Evolutionary conservation across 805 yeast genomes (phyloP).

Genomic region (Lipomyces mesembrius): DNA sequence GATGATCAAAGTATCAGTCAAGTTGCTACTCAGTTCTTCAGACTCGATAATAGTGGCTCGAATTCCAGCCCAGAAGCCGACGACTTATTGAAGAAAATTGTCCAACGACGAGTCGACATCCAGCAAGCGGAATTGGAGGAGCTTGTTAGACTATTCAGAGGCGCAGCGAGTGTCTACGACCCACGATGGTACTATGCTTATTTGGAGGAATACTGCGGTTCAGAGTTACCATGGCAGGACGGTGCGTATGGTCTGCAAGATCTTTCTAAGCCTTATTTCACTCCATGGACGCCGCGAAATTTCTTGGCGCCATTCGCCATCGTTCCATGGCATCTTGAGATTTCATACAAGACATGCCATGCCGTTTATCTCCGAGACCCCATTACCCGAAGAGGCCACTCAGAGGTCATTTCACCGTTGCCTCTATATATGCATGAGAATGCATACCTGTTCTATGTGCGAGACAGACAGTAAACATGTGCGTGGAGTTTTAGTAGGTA

Average conservation of each 20-base stretch:
- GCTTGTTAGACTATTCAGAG: constrained; percentile 14
- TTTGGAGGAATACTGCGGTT: constrained; percentile 32
- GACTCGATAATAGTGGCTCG: background rate
- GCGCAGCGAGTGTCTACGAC: constrained; percentile 37
- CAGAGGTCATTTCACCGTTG: constrained; percentile 93
- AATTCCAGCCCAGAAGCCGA: constrained; percentile 1
- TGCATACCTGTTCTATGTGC: constrained; percentile 90
- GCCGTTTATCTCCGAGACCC: constrained; percentile 97
- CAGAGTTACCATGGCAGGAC: constrained; percentile 74
- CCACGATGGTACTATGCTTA: constrained; percentile 35
- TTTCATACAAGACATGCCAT: constrained; percentile 89
- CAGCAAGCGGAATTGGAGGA: constrained; percentile 17
- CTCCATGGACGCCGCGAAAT: constrained; percentile 96
- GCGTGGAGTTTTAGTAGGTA: background rate
- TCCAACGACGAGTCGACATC: background rate
- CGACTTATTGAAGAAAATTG: constrained; percentile 3
- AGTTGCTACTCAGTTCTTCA: background rate
- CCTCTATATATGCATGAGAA: constrained; percentile 81
- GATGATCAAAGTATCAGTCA: constrained; percentile 1
- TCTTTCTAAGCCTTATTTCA: constrained; percentile 80
- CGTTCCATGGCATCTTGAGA: constrained; percentile 87
- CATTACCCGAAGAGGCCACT: constrained; percentile 93
- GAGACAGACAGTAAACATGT: constrained; percentile 55
- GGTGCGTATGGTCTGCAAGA: constrained; percentile 79
- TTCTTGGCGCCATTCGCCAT: constrained; percentile 91